phyloP scores from a whole-genome alignment of 371 early-diverging fungal species.

The Entomophthora muscae region DNA sequence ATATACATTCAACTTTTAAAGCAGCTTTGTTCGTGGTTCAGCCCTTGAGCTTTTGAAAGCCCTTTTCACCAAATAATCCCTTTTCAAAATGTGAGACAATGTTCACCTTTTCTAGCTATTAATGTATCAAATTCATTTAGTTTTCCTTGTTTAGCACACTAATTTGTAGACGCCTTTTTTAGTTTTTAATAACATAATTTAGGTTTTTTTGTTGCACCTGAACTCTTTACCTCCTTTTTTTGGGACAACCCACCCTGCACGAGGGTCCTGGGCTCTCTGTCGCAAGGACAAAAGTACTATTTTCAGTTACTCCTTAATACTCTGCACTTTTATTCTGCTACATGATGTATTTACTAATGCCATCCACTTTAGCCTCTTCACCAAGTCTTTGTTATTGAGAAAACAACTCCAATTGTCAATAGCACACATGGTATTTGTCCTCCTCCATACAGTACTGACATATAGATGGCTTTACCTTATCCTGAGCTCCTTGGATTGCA shows the following conservation, averaged over 20 bases:
- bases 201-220: neutral
- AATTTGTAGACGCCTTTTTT: too few relatives aligned
- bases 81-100: too few relatives aligned
- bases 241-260: neutral
- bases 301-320: neutral
- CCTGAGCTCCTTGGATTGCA: neutral
- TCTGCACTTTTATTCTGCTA: neutral
- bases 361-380: neutral
- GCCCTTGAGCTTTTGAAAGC: too few relatives aligned
- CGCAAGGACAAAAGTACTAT: neutral
- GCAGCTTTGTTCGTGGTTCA: too few relatives aligned
- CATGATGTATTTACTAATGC: neutral
- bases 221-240: neutral
- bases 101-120: too few relatives aligned
- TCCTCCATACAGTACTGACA: neutral
- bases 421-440: neutral
- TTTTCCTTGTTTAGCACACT: too few relatives aligned
- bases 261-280: neutral
- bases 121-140: too few relatives aligned
- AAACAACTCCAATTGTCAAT: neutral
- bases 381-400: neutral
- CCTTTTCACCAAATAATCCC: too few relatives aligned
- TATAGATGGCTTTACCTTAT: neutral
- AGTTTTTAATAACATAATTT: neutral
- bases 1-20: too few relatives aligned